These are phyloP conservation scores for Psilocybe subaeruginosa DNA, from an alignment of 768 basidiomycete genomes.

Conservation along the genomic window DNA sequence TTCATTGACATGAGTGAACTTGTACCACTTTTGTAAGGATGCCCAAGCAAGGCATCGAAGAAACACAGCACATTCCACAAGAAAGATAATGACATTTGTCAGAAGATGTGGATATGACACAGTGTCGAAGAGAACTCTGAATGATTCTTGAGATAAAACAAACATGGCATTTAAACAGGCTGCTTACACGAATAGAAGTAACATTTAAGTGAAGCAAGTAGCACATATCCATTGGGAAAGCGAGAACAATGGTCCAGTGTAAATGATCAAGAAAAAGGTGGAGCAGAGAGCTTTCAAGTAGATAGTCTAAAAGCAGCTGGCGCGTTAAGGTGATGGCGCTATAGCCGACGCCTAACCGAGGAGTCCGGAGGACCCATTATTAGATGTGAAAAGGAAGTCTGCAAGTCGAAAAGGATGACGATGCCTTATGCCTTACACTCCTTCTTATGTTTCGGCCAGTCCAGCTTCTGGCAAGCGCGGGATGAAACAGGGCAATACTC, in stretches of 20 bases:
- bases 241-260: not conserved
- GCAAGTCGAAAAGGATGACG: not conserved
- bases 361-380: not conserved
- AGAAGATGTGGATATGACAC: conserved; percentile 19
- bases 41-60: not conserved
- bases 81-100: conserved; percentile 9
- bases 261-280: not conserved
- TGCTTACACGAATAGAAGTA: not conserved
- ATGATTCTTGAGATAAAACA: conserved; percentile 1
- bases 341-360: not conserved
- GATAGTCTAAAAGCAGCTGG: not conserved
- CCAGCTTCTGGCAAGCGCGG: conserved; percentile 37
- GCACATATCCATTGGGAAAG: not conserved
- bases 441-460: conserved; percentile 45
- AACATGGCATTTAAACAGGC: not conserved
- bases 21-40: not conserved
- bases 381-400: not conserved
- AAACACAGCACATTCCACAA: conserved; percentile 1
- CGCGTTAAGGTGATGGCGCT: not conserved
- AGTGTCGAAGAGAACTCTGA: conserved; percentile 21
- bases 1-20: conserved; percentile 9
- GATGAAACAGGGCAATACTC: conserved; percentile 33
- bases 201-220: not conserved
- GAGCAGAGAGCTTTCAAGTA: not conserved
- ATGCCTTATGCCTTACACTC: conserved; percentile 29